These are phyloP conservation scores for Wickerhamomyces strasburgensis DNA, from an alignment of 805 yeast genomes.

Conservation along the genomic window DNA sequence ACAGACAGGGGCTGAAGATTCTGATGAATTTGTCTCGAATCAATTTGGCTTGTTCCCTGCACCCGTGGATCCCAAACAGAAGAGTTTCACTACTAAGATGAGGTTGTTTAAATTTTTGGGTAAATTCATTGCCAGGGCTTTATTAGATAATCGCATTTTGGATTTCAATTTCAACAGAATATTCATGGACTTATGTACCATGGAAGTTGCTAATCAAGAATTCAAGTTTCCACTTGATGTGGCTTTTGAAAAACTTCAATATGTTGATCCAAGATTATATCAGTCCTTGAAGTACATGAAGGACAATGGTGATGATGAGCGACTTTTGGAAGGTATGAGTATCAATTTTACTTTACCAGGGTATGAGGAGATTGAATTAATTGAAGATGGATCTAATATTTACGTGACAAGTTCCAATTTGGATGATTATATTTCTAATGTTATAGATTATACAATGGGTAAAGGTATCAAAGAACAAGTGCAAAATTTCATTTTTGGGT, in stretches of 20 bases:
- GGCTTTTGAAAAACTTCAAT: slow-evolving; percentile 29
- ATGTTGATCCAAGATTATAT: slow-evolving; percentile 56
- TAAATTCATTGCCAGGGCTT: slow-evolving; percentile 77
- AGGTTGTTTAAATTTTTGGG: slow-evolving; percentile 67
- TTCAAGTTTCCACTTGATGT: slow-evolving; percentile 4
- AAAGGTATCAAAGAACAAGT: slow-evolving; percentile 63
- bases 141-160: slow-evolving; percentile 81
- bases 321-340: slow-evolving; percentile 43
- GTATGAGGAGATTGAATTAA: slow-evolving; percentile 51
- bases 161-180: slow-evolving; percentile 73
- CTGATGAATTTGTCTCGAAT: slow-evolving; percentile 36
- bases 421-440: slow-evolving; percentile 42
- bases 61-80: slow-evolving; percentile 39
- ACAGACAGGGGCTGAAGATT: slow-evolving; percentile 18
- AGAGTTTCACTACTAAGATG: slow-evolving; percentile 38
- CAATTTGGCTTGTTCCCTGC: slow-evolving; percentile 67
- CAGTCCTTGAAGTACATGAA: slow-evolving; percentile 50
- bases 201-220: slow-evolving; percentile 21
- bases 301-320: slow-evolving; percentile 31
- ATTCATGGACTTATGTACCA: slow-evolving; percentile 58
- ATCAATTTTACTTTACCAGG: slow-evolving; percentile 79
- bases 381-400: slow-evolving; percentile 48
- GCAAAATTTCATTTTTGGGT: slow-evolving; percentile 69
- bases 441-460: slow-evolving; percentile 8
- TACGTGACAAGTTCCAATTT: slow-evolving; percentile 49